Conservation (phyloP, 2,329 filamentous ascomycete genomes). For the Rhinocladiella similis region DNA sequence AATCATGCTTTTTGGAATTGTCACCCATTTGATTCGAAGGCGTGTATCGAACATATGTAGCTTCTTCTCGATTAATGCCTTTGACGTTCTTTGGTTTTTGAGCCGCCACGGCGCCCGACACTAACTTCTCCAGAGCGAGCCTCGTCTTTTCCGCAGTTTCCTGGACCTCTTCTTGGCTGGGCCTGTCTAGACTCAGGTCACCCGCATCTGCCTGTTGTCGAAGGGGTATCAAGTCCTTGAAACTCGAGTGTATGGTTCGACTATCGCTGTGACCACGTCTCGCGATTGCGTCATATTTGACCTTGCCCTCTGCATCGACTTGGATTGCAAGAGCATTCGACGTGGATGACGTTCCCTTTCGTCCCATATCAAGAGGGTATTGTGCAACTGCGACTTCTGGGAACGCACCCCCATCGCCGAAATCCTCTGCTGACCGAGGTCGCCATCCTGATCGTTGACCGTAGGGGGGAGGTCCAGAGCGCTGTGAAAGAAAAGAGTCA, state of each 20-base stretch:
- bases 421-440: constrained; percentile 84
- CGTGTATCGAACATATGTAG: constrained; percentile 93
- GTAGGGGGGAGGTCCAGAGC: constrained; percentile 82
- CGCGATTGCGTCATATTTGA: constrained; percentile 95
- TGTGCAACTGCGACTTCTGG: constrained; percentile 92
- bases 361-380: constrained; percentile 93
- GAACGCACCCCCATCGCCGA: constrained; percentile 93
- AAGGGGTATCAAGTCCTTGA: constrained; percentile 94
- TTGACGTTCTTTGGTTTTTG: constrained; percentile 96
- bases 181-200: constrained; percentile 82
- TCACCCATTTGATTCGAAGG: constrained; percentile 97
- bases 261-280: constrained; percentile 81
- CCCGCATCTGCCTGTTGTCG: constrained; percentile 90
- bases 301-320: constrained; percentile 86
- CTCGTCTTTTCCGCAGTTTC: constrained; percentile 86
- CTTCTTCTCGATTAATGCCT: constrained; percentile 73
- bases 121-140: constrained; percentile 76
- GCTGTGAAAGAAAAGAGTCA: constrained; percentile 46
- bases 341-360: constrained; percentile 63
- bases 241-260: constrained; percentile 87
- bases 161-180: constrained; percentile 79
- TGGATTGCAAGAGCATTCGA: constrained; percentile 92
- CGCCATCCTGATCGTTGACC: constrained; percentile 87
- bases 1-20: constrained; percentile 78
- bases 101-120: constrained; percentile 81